A percentile compares a stretch with the other conserved stretches of the same genome.
These are phyloP conservation scores for Blepharisma stoltei DNA, from an alignment of 73 alveolate species.

Conservation along the genomic window DNA sequence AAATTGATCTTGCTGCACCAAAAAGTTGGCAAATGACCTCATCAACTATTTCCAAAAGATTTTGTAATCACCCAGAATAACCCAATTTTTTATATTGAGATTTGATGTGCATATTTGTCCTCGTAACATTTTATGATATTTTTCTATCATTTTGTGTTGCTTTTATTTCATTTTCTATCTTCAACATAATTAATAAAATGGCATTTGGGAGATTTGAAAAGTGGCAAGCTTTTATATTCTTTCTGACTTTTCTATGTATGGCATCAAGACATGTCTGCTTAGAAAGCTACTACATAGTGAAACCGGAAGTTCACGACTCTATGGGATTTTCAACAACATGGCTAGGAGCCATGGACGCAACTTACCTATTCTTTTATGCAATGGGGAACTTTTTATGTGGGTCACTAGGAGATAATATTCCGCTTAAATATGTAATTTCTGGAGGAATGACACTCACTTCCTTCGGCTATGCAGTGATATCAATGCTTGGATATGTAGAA, in stretches of 20 bases:
- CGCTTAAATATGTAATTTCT: constrained; percentile 27
- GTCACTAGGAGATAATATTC: constrained; percentile 48
- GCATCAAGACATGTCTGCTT: constrained; percentile 46
- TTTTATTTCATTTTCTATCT: too few relatives aligned
- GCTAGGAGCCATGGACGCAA: constrained; percentile 54
- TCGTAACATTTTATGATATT: too few relatives aligned
- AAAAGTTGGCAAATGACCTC: background rate
- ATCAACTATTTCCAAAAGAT: too few relatives aligned
- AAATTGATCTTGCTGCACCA: constrained; percentile 38
- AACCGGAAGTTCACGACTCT: constrained; percentile 28
- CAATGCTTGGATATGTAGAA: constrained; percentile 25
- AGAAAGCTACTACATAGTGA: constrained; percentile 59
- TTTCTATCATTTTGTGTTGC: too few relatives aligned
- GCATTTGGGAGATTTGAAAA: constrained; percentile 3
- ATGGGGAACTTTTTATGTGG: constrained; percentile 59
- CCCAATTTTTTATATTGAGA: too few relatives aligned
- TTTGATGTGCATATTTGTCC: too few relatives aligned
- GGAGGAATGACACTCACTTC: background rate
- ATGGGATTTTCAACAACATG: constrained; percentile 35
- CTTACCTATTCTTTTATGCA: constrained; percentile 47
- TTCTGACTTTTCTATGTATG: constrained; percentile 49
- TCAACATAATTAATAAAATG: background rate
- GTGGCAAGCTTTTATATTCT: constrained; percentile 36
- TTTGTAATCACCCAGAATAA: too few relatives aligned
- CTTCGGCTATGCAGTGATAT: background rate